These are phyloP conservation scores for Beauveria caledonica DNA, from an alignment of 2,329 filamentous ascomycete species.

Conservation along the genomic window DNA sequence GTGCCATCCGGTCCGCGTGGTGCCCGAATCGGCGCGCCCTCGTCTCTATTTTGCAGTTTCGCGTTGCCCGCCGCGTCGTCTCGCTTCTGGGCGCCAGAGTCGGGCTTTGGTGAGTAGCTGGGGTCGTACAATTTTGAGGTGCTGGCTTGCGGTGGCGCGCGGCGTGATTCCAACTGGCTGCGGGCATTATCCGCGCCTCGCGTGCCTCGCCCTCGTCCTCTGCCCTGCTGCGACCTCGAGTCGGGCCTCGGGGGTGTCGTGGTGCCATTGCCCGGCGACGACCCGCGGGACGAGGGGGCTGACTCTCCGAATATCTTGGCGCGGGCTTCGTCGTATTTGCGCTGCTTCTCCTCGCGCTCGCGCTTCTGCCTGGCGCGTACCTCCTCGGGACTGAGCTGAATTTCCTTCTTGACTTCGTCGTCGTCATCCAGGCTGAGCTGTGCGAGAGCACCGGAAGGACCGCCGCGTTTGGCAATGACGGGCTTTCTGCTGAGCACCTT, in stretches of 20 bases:
- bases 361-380: slow-evolving; percentile 67
- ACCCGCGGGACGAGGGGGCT: slow-evolving; percentile 45
- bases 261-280: slow-evolving; percentile 46
- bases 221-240: slow-evolving; percentile 31
- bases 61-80: slow-evolving; percentile 21
- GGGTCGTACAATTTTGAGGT: slow-evolving; percentile 64
- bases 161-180: slow-evolving; percentile 6
- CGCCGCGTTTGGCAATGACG: slow-evolving; percentile 49
- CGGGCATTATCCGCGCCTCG: slow-evolving; percentile 25
- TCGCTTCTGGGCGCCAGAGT: slow-evolving; percentile 38
- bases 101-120: slow-evolving; percentile 57
- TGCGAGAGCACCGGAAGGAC: slow-evolving; percentile 41
- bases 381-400: slow-evolving; percentile 64
- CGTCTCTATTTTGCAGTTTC: slow-evolving; percentile 51
- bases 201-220: slow-evolving; percentile 37
- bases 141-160: slow-evolving; percentile 15
- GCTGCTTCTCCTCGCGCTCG: slow-evolving; percentile 83
- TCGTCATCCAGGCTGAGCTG: slow-evolving; percentile 46
- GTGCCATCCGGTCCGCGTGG: slow-evolving; percentile 72
- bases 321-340: slow-evolving; percentile 79
- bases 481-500: slow-evolving; percentile 83
- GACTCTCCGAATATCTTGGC: slow-evolving; percentile 76
- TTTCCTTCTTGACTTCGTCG: slow-evolving; percentile 54
- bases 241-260: slow-evolving; percentile 45
- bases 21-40: slow-evolving; percentile 61